Evolutionary conservation across 2,329 filamentous ascomycete species (phyloP), one percentile per base, ranked within the genome.

Genomic region (Xylaria sp.): DNA sequence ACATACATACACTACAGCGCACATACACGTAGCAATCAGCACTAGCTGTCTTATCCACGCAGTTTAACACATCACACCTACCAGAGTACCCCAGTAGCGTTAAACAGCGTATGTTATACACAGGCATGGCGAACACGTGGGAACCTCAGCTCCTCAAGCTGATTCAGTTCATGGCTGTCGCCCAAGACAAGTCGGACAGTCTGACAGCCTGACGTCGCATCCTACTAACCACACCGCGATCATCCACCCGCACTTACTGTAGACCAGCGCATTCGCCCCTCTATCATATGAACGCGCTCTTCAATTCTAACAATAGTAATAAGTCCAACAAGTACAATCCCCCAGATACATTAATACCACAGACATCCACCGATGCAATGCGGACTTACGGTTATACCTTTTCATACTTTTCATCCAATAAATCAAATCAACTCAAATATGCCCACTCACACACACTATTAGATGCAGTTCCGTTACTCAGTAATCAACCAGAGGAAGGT

Each of bases 71-170:
- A 52, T 51, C n/a, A 54, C 31, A 31, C 25, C 28, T 54, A 18
- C 51, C 13, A 54, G 25, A 25, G 50, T 15, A 28, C 23, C 23
- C n/a, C 41, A 44, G n/a, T 20, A 20, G 44, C 44, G 18, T 48
- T 48, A 48, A 20, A 18, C n/a, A 48, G 18, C 18, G 44, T 9
- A 41, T 48, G 1, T 48, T 48, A 50, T 50, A 50, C 46, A 25
- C 46, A 50, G 46, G 46, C 46, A 50, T 25, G 46, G 46, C 20
- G 46, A 50, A 50, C 46, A 50, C 46, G 46, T 50, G 46, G 46
- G 46, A 50, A 50, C 20, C 23, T 23, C 46, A 25, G 20, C 10
- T 10, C 20, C 46, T 20, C 10, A 48, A 48, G n/a, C 46, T 48
- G 46, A 48, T n/a, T 46, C 41, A 23, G 8, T 48, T 23, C n/a